Evolutionary conservation across 106 monocot genomes (phyloP), one percentile per base, ranked within the genome.

Genomic region (Ottelia alismoides): DNA sequence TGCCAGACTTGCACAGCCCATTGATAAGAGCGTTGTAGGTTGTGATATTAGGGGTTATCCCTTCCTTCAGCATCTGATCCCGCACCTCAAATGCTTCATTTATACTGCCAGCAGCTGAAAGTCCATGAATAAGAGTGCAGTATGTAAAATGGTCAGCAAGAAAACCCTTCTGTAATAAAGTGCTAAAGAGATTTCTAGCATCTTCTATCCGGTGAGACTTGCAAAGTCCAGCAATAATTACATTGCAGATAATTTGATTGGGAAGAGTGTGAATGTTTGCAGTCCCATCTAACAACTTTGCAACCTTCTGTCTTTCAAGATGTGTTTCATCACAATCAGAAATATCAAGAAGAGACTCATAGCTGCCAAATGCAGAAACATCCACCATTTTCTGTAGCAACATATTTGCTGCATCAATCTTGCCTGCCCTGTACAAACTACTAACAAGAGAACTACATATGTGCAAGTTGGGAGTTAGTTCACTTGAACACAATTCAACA

Each of bases 1-100:
- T 80, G 31, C 80, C 78, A 32, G 84, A 88, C 56, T 84, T 94
- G 64, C 84, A 88, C n/a, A 94, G 60, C 51, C 93, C 93, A 88
- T 80, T 75, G 16, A 94, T 75, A 21, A 94, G 83, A 56, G 93
- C 65, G 84, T 94, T 94, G 23, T 94, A 94, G 11, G 80, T 78
- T 19, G 72, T 72, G 62, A 94, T 66, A 54, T 74, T 68, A 25
- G 93, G 88, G 29, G 52, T 12, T 14, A 84, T 22, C 30, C 88
- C 93, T 14, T 56, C 74, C 47, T 17, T 70, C 18, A 81, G 50
- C 93, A 94, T 88, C 53, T 81, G 81, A 78, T 94, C 84, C 25
- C 84, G 66, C 26, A 88, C 62, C 20, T 66, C 57, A 72, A 94
- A 94, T 66, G 93, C 84, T 57, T 75, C 56, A 53, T 81, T 57